Conservation (phyloP, 1,139 yeast species). For the Pichia sp. region DNA sequence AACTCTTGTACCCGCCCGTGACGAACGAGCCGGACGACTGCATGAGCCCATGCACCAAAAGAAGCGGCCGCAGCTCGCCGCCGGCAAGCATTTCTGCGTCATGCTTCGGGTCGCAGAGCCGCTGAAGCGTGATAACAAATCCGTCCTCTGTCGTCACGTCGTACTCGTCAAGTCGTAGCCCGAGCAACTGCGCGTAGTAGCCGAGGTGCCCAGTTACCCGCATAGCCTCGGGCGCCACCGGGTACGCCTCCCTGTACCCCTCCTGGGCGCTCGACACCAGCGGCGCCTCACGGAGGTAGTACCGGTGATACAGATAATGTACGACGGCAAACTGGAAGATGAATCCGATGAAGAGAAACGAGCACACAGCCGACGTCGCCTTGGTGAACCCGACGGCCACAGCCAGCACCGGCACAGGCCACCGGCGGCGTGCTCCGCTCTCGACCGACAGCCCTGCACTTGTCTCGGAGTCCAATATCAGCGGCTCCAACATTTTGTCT, state of each 20-base stretch:
- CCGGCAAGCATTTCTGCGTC: slow-evolving; percentile 24
- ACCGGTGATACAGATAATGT: slow-evolving; percentile 14
- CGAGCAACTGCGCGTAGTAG: slow-evolving; percentile 62
- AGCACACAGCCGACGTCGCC: background rate
- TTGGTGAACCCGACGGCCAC: background rate
- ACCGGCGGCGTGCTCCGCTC: too few species aligned
- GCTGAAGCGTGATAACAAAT: slow-evolving; percentile 59
- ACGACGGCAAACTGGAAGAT: slow-evolving; percentile 9
- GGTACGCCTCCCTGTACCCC: background rate
- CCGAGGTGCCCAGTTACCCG: slow-evolving; percentile 38
- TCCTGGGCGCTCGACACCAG: slow-evolving; percentile 9
- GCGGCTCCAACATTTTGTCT: background rate
- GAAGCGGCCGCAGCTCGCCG: slow-evolving; percentile 45
- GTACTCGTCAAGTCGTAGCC: slow-evolving; percentile 55
- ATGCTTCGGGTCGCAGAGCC: slow-evolving; percentile 47
- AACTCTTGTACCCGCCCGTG: slow-evolving; percentile 69
- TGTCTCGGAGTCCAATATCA: background rate
- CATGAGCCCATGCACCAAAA: slow-evolving; percentile 79
- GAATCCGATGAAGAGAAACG: slow-evolving; percentile 23
- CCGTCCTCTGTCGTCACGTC: slow-evolving; percentile 76
- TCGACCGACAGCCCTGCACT: background rate
- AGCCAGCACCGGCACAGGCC: background rate
- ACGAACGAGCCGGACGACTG: slow-evolving; percentile 85
- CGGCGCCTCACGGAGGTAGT: slow-evolving; percentile 13
- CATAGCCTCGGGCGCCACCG: background rate